These are phyloP conservation scores for Gossypium turneri DNA, from an alignment of 345 rosid genomes.

Conservation along the genomic window DNA sequence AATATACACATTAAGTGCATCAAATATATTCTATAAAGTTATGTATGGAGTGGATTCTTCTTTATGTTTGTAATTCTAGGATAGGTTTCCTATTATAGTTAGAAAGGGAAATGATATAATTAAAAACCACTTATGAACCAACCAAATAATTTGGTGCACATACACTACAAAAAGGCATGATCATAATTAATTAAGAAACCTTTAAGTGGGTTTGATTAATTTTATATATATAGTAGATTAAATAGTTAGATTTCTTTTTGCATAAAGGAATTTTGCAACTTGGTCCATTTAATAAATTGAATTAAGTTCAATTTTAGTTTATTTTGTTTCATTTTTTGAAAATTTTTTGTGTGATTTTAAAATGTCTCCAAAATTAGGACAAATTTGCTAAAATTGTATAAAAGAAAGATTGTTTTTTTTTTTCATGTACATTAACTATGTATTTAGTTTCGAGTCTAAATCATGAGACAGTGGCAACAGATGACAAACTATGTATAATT, in stretches of 20 bases:
- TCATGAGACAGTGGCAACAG: not conserved
- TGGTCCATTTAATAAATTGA: not conserved
- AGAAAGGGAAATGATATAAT: not conserved
- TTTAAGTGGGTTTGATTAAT: not conserved
- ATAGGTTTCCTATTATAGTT: slow-evolving; percentile 24
- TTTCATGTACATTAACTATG: not conserved
- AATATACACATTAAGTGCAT: not conserved
- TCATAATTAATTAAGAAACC: not conserved
- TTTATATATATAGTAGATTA: not conserved
- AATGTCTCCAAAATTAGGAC: too few relatives aligned
- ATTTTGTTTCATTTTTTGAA: not conserved
- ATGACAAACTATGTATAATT: not conserved
- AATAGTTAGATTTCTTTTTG: not conserved
- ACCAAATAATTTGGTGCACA: slow-evolving; percentile 16
- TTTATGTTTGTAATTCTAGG: not conserved
- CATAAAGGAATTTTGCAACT: not conserved
- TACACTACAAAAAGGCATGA: not conserved
- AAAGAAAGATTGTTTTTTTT: not conserved
- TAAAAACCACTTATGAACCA: slow-evolving; percentile 13
- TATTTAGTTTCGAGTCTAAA: not conserved
- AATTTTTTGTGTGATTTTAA: not conserved
- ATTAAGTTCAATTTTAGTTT: not conserved
- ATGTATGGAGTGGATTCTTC: slow-evolving; percentile 19
- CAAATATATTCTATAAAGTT: slow-evolving; percentile 12
- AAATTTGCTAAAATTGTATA: not conserved